Conservation (phyloP, 257 asterid species). For the Penstemon eatonii region DNA sequence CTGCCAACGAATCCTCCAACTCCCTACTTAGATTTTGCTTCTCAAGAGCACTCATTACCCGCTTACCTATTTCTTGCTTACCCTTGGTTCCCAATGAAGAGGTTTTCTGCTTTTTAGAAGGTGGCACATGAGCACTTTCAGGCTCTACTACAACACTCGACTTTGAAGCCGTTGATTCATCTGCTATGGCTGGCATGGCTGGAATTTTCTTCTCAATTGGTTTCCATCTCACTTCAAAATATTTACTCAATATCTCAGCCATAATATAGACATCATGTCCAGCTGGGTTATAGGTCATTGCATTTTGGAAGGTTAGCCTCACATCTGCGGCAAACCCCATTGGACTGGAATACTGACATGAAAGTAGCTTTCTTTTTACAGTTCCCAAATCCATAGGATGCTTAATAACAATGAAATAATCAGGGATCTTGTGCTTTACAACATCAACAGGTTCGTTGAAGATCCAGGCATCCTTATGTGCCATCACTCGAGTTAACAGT, state of each 20-base stretch:
- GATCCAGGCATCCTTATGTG: constrained; percentile 59
- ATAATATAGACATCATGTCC: constrained; percentile 58
- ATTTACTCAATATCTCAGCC: constrained; percentile 58
- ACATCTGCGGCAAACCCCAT: constrained; percentile 76
- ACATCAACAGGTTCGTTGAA: constrained; percentile 78
- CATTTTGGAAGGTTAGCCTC: constrained; percentile 73
- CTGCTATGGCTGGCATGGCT: constrained; percentile 29
- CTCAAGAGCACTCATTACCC: constrained; percentile 58
- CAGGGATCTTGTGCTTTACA: constrained; percentile 63
- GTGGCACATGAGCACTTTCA: constrained; percentile 50
- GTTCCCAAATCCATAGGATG: constrained; percentile 97
- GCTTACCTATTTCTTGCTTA: constrained; percentile 49
- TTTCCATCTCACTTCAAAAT: constrained; percentile 78
- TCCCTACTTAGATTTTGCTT: constrained; percentile 63
- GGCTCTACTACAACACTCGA: constrained; percentile 47
- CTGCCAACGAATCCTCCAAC: constrained; percentile 58
- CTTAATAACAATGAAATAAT: constrained; percentile 67
- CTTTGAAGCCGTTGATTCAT: constrained; percentile 44
- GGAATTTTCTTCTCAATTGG: constrained; percentile 66
- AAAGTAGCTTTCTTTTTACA: constrained; percentile 49
- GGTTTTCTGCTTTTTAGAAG: constrained; percentile 58
- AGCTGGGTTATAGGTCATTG: constrained; percentile 71
- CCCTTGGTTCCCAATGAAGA: constrained; percentile 43
- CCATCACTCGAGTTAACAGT: constrained; percentile 53
- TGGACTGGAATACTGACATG: constrained; percentile 57